Conservation (phyloP, 225 moss, liverwort and hornwort species). For the Physcomitrellopsis africana region DNA sequence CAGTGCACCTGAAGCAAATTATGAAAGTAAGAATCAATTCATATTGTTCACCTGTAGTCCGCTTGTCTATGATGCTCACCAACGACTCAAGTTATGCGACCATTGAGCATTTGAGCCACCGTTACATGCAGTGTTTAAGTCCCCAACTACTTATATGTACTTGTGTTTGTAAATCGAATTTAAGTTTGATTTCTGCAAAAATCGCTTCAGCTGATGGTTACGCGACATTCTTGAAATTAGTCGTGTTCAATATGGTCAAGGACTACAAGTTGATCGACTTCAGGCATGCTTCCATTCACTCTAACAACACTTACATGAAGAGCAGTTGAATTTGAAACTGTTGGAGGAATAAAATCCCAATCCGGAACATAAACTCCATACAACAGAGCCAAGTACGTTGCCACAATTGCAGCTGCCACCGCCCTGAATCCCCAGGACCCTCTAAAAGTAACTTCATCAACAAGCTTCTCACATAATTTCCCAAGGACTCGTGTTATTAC, state of each 20-base stretch:
- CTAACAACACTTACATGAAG: conserved; percentile 46
- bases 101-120: background rate
- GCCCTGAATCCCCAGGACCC: conserved; percentile 49
- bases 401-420: conserved; percentile 41
- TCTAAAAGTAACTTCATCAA: conserved; percentile 36
- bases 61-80: background rate
- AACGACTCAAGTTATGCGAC: conserved; percentile 4
- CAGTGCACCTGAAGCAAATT: conserved; percentile 50
- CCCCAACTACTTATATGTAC: background rate
- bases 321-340: conserved; percentile 26
- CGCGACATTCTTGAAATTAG: conserved; percentile 7
- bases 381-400: conserved; percentile 52
- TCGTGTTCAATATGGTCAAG: background rate
- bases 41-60: background rate
- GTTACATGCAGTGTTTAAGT: background rate
- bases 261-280: conserved; percentile 19
- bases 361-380: conserved; percentile 66
- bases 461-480: background rate
- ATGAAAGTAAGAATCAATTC: background rate
- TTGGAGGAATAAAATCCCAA: conserved; percentile 52
- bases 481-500: background rate
- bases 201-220: background rate
- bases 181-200: background rate
- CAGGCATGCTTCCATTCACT: conserved; percentile 4
- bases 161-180: too few relatives aligned